Percentiles rank a stretch among this genome's conserved stretches.
Conservation (phyloP, 140 eudicot genomes). For the Ambrosia hybrid region DNA sequence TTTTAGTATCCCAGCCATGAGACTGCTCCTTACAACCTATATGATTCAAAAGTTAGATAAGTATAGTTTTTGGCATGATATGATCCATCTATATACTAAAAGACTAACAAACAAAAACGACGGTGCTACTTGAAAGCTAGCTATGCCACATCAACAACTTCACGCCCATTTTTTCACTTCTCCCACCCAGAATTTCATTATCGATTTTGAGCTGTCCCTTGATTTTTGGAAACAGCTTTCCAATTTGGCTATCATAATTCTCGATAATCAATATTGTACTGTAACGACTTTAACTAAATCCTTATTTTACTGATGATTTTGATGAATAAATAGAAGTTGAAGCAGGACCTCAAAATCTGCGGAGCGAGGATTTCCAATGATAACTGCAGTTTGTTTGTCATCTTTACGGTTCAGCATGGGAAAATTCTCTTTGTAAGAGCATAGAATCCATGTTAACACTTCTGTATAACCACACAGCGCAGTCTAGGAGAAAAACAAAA, state of each 20-base stretch:
- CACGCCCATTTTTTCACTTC: not conserved
- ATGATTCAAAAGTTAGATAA: not conserved
- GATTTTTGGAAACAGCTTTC: no score
- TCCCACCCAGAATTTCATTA: no score
- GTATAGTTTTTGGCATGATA: not conserved
- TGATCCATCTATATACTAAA: not conserved
- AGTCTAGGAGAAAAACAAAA: constrained; percentile 39
- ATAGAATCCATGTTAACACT: constrained; percentile 74
- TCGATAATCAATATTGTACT: no score
- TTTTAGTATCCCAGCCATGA: constrained; percentile 87
- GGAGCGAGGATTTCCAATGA: constrained; percentile 82
- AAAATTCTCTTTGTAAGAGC: constrained; percentile 81
- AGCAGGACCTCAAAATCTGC: constrained; percentile 85
- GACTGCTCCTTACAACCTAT: constrained; percentile 78
- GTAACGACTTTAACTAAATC: no score
- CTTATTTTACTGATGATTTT: no score
- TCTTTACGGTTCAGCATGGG: constrained; percentile 84
- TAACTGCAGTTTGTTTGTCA: constrained; percentile 69
- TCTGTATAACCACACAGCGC: constrained; percentile 81
- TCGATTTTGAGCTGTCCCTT: no score
- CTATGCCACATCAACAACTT: not conserved
- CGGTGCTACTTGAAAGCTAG: constrained; percentile 1
- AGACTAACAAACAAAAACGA: not conserved
- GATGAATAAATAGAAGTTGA: not conserved
- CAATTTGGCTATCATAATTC: no score